These are phyloP conservation scores for Chlamydomonas eustigma DNA, from an alignment of 139 green algal species.

Conservation along the genomic window DNA sequence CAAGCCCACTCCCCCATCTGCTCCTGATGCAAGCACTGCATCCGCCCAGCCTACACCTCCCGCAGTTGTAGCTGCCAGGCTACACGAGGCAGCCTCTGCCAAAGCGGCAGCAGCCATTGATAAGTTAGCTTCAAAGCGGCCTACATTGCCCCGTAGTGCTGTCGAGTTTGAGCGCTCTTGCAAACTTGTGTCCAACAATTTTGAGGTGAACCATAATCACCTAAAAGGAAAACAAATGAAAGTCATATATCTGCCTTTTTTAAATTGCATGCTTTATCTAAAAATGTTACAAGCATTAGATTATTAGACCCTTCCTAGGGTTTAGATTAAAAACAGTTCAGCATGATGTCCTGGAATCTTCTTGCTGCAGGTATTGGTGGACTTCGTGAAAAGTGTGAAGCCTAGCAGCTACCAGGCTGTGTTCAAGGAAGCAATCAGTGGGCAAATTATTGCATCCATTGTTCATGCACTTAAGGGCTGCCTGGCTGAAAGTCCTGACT, in stretches of 20 bases:
- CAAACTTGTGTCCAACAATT: slow-evolving; percentile 8
- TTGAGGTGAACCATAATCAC: too few species aligned
- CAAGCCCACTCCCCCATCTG: too few species aligned
- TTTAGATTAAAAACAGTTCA: too few species aligned
- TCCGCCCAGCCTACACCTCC: neutral
- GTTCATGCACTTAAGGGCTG: neutral
- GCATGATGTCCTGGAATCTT: too few species aligned
- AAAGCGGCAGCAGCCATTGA: slow-evolving; percentile 21
- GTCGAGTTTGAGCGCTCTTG: slow-evolving; percentile 17
- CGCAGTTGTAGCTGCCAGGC: neutral
- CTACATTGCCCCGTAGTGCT: slow-evolving; percentile 1
- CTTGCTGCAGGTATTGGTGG: slow-evolving; percentile 9
- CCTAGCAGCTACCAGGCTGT: slow-evolving; percentile 9
- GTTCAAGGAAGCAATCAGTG: slow-evolving; percentile 20
- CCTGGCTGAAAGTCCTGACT: neutral
- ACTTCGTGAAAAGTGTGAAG: slow-evolving; percentile 15
- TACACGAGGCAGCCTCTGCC: slow-evolving; percentile 15
- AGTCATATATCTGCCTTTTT: too few species aligned
- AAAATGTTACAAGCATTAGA: too few species aligned
- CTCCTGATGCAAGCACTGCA: neutral
- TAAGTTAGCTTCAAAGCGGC: slow-evolving; percentile 13
- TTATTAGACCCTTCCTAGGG: too few species aligned
- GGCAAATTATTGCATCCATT: slow-evolving; percentile 8
- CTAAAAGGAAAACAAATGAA: too few species aligned
- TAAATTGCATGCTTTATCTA: too few species aligned